These are phyloP conservation scores for Osmozyma mogii DNA, from an alignment of 805 yeast genomes.

Conservation along the genomic window DNA sequence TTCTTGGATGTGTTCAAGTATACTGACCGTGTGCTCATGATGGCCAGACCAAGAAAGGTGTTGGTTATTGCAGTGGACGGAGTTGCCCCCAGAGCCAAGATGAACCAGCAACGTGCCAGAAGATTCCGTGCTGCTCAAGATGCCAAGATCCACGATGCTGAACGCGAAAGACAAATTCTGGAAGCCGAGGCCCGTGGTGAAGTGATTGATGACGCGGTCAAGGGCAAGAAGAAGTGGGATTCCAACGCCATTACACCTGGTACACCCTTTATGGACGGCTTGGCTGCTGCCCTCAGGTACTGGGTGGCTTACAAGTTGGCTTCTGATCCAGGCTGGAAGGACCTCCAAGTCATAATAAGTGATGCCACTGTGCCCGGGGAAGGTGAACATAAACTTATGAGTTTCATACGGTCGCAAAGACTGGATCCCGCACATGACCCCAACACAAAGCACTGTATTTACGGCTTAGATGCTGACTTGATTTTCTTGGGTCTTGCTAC, in stretches of 20 bases:
- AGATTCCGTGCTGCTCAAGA: constrained; percentile 89
- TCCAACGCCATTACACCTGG: constrained; percentile 98
- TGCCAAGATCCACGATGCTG: constrained; percentile 71
- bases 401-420: constrained; percentile 84
- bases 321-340: constrained; percentile 89
- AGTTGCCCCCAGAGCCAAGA: constrained; percentile 96
- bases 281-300: constrained; percentile 75
- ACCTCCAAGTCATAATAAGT: constrained; percentile 80
- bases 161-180: constrained; percentile 50
- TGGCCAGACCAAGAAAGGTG: constrained; percentile 93
- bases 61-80: constrained; percentile 97
- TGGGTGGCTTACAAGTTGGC: constrained; percentile 89
- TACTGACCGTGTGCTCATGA: constrained; percentile 82
- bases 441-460: constrained; percentile 91
- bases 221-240: constrained; percentile 81
- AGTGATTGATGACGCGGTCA: constrained; percentile 65
- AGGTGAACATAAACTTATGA: constrained; percentile 98
- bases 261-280: constrained; percentile 91
- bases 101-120: constrained; percentile 95
- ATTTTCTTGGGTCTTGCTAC: constrained; percentile 94
- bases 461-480: constrained; percentile 96
- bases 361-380: constrained; percentile 99
- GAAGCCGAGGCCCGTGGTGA: constrained; percentile 64
- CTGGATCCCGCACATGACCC: constrained; percentile 83
- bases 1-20: constrained; percentile 86